Base-by-base conservation (phyloP, 2,329 filamentous ascomycete genomes). In the Harringtonia lauricola region DNA sequence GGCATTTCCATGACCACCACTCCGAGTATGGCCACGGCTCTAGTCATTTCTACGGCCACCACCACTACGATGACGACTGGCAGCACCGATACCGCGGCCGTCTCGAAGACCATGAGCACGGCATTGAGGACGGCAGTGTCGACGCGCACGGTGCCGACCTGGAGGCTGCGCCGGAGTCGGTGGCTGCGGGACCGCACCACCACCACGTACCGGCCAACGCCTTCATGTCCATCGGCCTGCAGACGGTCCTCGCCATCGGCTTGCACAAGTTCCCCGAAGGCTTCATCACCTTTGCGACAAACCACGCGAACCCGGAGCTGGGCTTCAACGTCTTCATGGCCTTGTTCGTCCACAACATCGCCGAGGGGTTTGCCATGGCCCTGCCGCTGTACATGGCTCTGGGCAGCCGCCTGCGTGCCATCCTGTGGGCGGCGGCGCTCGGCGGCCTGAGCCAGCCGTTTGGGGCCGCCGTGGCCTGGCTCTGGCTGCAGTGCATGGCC, bases 331-430 rank as follows among this genome's bases (percentile, higher is more conserved):
- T 98, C 43, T 98, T 98, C 65, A 76, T 96, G 61, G 90, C 92
- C 1, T 74, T 98, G 8, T 95, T 95, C 58, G 90, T 98, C 47
- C 92, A 98, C 71, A 98, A 96, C 65, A 94, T 98, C 56, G 89
- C 87, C 24, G 92, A 98, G 65, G 92, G 92, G 2, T 96, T 96
- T 59, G 86, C 89, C 49, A 83, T 98, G 74, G 87, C 88, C 0
- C 67, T 98, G 1, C 92, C 92, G 0, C 71, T 98, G 0, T 98
- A 94, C 62, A 84, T 98, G 55, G 92, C 92, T 1, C 76, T 95
- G 28, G 76, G 82, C 49, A 90, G 81, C 46, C 82, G 88, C 37
- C 67, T 77, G 57, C 83, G 81, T 54, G 90, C 92, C 17, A 92
- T 96, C 66, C 63, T 84, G 47, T 94, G 86, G 80, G 82, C 85